These are phyloP conservation scores for Suillus decipiens DNA, from an alignment of 768 basidiomycete genomes.

Conservation along the genomic window DNA sequence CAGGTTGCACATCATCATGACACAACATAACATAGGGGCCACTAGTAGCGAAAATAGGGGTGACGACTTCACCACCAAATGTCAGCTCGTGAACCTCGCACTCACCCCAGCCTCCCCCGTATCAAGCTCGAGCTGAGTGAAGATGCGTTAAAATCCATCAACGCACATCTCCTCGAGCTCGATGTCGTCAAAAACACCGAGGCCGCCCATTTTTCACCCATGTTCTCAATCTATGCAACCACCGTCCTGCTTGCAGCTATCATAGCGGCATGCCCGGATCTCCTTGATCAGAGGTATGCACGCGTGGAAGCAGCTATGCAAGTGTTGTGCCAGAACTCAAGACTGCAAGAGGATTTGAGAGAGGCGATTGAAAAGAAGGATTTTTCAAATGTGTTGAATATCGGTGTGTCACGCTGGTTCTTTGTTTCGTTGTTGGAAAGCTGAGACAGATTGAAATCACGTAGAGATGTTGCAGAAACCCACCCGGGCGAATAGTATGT, in stretches of 20 bases:
- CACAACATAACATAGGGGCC: background rate
- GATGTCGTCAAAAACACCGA: slow-evolving; percentile 2
- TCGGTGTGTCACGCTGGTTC: background rate
- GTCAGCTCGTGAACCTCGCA: background rate
- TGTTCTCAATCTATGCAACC: slow-evolving; percentile 1
- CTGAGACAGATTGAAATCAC: background rate
- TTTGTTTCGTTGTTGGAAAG: background rate
- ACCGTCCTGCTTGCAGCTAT: slow-evolving; percentile 6
- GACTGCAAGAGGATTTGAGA: slow-evolving; percentile 4
- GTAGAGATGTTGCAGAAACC: slow-evolving; percentile 1
- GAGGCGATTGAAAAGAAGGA: slow-evolving; percentile 3
- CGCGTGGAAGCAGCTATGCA: slow-evolving; percentile 4
- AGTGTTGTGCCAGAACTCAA: background rate
- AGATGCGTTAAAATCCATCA: background rate
- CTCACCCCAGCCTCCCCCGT: background rate
- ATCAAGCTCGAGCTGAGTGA: background rate
- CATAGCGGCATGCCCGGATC: slow-evolving; percentile 2
- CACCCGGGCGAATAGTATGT: background rate
- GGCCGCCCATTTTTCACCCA: background rate
- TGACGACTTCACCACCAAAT: background rate
- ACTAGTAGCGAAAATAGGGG: background rate
- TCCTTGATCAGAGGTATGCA: slow-evolving; percentile 4
- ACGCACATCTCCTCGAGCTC: background rate
- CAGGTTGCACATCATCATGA: background rate
- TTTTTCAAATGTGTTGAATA: background rate